A percentile compares a stretch with the other conserved stretches of the same genome.
These are phyloP conservation scores for Paecilomyces fulvus DNA, from an alignment of 2,329 filamentous ascomycete genomes.

Conservation along the genomic window DNA sequence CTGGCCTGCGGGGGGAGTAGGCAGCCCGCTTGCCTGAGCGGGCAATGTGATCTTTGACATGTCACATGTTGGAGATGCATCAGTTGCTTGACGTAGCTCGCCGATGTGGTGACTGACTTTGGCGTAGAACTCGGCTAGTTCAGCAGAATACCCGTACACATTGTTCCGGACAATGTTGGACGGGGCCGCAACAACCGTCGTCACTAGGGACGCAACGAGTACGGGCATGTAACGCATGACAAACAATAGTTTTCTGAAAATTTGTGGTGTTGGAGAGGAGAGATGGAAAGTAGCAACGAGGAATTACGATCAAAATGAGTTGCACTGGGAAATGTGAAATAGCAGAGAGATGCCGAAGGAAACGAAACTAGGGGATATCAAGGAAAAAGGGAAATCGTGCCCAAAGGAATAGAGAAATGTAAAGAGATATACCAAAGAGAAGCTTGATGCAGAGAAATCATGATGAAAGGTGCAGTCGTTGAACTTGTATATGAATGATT, in stretches of 20 bases:
- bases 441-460: background rate
- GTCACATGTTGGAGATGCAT: constrained; percentile 22
- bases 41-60: constrained; percentile 26
- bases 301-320: background rate
- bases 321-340: background rate
- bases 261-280: background rate
- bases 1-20: constrained; percentile 52
- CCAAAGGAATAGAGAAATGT: background rate
- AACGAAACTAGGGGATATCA: background rate
- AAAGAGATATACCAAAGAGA: background rate
- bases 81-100: constrained; percentile 11
- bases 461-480: background rate
- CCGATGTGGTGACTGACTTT: constrained; percentile 33
- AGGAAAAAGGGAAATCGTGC: background rate
- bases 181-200: constrained; percentile 27
- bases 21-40: constrained; percentile 51
- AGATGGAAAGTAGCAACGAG: background rate
- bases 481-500: constrained; percentile 1
- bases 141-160: constrained; percentile 31
- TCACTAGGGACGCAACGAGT: constrained; percentile 21
- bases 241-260: background rate
- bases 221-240: constrained; percentile 9
- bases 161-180: constrained; percentile 18
- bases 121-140: constrained; percentile 31
- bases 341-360: background rate